These are phyloP conservation scores for Tetragonia tetragonoides DNA, from an alignment of 148 eudicot genomes.

Conservation along the genomic window DNA sequence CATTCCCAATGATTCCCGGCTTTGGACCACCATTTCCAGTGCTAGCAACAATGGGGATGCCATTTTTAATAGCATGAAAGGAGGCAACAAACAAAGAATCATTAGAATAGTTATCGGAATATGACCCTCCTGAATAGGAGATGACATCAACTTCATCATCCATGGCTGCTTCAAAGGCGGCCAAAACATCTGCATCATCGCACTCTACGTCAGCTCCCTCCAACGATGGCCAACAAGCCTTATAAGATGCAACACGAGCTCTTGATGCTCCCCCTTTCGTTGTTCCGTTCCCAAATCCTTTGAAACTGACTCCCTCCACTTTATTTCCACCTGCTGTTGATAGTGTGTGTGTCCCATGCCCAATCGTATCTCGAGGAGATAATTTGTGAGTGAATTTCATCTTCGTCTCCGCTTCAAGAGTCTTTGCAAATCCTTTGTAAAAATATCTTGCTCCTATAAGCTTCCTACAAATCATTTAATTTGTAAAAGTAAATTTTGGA, in stretches of 20 bases:
- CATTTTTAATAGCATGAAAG: conserved; percentile 19
- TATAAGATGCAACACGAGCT: conserved; percentile 26
- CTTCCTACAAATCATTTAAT: neutral
- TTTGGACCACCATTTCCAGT: conserved; percentile 27
- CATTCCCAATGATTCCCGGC: conserved; percentile 1
- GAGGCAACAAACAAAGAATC: conserved; percentile 24
- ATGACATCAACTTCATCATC: conserved; percentile 19
- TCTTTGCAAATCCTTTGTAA: neutral
- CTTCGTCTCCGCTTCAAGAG: neutral
- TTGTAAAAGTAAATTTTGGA: no score
- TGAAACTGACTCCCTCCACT: neutral
- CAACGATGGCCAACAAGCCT: conserved; percentile 24
- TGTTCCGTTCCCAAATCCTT: conserved; percentile 17
- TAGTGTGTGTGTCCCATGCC: conserved; percentile 16
- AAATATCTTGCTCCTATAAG: conserved; percentile 17
- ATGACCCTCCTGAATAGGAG: conserved; percentile 8
- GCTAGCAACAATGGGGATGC: conserved; percentile 17
- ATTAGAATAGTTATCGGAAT: neutral
- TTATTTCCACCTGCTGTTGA: conserved; percentile 8
- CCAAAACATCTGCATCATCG: conserved; percentile 17
- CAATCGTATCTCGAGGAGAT: neutral
- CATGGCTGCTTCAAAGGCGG: conserved; percentile 21
- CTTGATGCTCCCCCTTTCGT: conserved; percentile 25
- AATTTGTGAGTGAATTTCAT: no score
- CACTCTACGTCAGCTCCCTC: neutral